Evolutionary conservation across 129 eudicot species (phyloP).

Genomic region (Chrysanthemum seticuspe): DNA sequence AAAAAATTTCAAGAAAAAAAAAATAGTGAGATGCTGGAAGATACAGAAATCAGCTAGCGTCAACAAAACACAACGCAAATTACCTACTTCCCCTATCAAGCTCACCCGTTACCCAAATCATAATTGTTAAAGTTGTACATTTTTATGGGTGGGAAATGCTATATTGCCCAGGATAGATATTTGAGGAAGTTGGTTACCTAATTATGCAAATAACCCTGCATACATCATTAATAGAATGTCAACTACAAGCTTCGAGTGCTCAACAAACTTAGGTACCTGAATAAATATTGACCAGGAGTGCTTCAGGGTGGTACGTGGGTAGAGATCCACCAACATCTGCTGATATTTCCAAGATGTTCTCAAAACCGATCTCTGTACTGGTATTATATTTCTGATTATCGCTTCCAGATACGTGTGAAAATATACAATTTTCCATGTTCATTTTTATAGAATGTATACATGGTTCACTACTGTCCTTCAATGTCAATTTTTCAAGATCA

Average conservation of each 20-base stretch:
- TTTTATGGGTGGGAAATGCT: too few species aligned
- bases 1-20: too few species aligned
- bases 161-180: background rate
- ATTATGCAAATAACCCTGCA: too few species aligned
- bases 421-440: conserved; percentile 34
- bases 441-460: conserved; percentile 30
- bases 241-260: background rate
- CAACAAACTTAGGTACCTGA: conserved; percentile 53
- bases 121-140: too few species aligned
- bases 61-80: too few species aligned
- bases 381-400: conserved; percentile 24
- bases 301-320: conserved; percentile 80
- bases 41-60: too few species aligned
- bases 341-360: conserved; percentile 55
- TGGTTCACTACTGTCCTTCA: conserved; percentile 28
- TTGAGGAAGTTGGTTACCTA: background rate
- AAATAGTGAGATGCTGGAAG: too few species aligned
- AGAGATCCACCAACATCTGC: conserved; percentile 69
- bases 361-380: conserved; percentile 30
- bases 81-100: too few species aligned
- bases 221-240: background rate
- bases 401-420: conserved; percentile 36
- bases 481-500: conserved; percentile 32
- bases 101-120: too few species aligned
- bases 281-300: conserved; percentile 61